These are phyloP conservation scores for Schizothecium vesticola DNA, from an alignment of 495 filamentous ascomycete species.

Conservation along the genomic window DNA sequence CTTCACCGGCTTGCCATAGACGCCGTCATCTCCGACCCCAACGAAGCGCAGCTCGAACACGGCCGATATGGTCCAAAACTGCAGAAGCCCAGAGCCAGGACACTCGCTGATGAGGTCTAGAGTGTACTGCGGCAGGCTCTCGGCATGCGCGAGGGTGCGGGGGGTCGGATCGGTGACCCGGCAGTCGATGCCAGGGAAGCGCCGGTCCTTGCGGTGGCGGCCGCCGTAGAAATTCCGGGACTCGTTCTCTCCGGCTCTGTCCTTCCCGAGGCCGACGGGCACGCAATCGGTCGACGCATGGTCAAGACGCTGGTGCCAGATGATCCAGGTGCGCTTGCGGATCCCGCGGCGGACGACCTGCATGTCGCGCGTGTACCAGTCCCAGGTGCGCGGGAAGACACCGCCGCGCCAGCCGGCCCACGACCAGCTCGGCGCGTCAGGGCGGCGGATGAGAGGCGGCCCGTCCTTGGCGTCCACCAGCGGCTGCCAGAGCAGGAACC, in stretches of 20 bases:
- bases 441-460: neutral
- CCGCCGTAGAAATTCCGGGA: constrained; percentile 6
- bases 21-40: neutral
- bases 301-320: constrained; percentile 13
- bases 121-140: neutral
- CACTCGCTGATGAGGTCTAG: neutral
- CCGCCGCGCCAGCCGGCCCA: constrained; percentile 18
- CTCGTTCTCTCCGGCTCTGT: neutral
- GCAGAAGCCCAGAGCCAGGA: neutral
- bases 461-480: neutral
- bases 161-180: neutral
- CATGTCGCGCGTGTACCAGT: constrained; percentile 17
- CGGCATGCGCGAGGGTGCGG: neutral
- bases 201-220: neutral
- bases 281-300: constrained; percentile 5
- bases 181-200: neutral
- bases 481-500: constrained; percentile 22
- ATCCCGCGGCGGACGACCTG: constrained; percentile 7
- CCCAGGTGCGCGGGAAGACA: constrained; percentile 12
- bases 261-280: neutral
- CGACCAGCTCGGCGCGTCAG: constrained; percentile 16
- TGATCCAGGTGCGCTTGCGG: constrained; percentile 13
- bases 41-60: neutral
- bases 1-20: neutral
- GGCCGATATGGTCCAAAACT: neutral